Evolutionary conservation across 1,139 yeast species (phyloP).

Genomic region (Blastobotrys serpentis): DNA sequence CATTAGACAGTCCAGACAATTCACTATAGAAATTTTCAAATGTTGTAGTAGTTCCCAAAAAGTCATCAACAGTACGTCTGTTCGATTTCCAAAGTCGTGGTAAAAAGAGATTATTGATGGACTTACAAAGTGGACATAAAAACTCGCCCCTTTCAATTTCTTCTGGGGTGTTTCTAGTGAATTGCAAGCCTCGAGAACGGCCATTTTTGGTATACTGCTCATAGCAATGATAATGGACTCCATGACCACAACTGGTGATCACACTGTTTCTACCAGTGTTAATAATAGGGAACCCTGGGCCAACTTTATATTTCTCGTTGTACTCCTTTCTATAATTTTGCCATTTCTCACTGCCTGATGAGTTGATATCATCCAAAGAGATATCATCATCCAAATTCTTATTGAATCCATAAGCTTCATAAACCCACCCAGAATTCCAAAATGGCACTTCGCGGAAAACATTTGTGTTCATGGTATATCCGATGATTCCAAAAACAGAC

Average conservation of each 20-base stretch:
- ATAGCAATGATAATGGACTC: constrained; percentile 83
- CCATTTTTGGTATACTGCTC: constrained; percentile 57
- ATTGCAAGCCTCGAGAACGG: constrained; percentile 59
- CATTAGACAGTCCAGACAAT: not conserved
- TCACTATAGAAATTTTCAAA: constrained; percentile 9
- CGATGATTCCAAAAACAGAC: constrained; percentile 74
- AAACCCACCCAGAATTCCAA: constrained; percentile 62
- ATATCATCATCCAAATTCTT: constrained; percentile 47
- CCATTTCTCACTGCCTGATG: constrained; percentile 41
- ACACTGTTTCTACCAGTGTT: constrained; percentile 46
- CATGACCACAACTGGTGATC: constrained; percentile 88
- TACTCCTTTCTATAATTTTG: constrained; percentile 39
- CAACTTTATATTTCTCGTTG: constrained; percentile 50
- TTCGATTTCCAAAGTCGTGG: constrained; percentile 59
- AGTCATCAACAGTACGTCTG: constrained; percentile 19
- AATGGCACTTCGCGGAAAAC: constrained; percentile 66
- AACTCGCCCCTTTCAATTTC: constrained; percentile 69
- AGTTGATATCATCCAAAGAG: constrained; percentile 36
- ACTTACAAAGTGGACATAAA: constrained; percentile 87
- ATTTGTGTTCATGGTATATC: constrained; percentile 58
- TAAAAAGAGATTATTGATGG: constrained; percentile 77
- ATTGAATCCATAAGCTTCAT: constrained; percentile 59
- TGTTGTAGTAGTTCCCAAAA: not conserved
- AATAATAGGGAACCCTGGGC: constrained; percentile 65
- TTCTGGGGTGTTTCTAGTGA: constrained; percentile 81